Evolutionary conservation across 805 yeast genomes (phyloP).

Genomic region (Blastobotrys mokoenaii): DNA sequence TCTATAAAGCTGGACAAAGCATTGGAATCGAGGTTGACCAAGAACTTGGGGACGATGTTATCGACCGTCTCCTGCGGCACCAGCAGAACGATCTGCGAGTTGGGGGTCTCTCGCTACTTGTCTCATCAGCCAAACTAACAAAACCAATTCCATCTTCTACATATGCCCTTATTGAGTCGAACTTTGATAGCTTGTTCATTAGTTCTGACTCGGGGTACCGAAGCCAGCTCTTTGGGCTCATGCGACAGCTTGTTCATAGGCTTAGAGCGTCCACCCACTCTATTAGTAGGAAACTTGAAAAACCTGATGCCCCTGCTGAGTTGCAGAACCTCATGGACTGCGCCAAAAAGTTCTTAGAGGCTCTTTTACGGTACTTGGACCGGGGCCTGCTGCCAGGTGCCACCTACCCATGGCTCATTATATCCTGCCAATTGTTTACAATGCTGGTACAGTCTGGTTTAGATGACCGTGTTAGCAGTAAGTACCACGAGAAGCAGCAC

Average conservation of each 20-base stretch:
- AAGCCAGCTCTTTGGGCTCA: slow-evolving; percentile 51
- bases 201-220: slow-evolving; percentile 64
- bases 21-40: slow-evolving; percentile 41
- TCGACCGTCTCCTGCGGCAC: slow-evolving; percentile 39
- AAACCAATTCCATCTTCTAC: slow-evolving; percentile 41
- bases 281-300: slow-evolving; percentile 36
- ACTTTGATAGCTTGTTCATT: slow-evolving; percentile 45
- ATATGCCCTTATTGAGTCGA: slow-evolving; percentile 36
- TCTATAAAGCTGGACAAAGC: slow-evolving; percentile 58
- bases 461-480: slow-evolving; percentile 37
- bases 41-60: slow-evolving; percentile 33
- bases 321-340: slow-evolving; percentile 2
- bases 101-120: slow-evolving; percentile 50
- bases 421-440: slow-evolving; percentile 41
- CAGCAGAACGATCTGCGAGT: slow-evolving; percentile 38
- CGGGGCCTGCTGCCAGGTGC: slow-evolving; percentile 44
- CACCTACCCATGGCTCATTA: slow-evolving; percentile 44
- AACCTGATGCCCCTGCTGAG: slow-evolving; percentile 1
- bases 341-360: slow-evolving; percentile 31
- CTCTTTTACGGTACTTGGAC: slow-evolving; percentile 33
- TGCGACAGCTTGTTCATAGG: slow-evolving; percentile 56
- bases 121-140: slow-evolving; percentile 55
- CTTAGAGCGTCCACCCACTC: slow-evolving; percentile 62
- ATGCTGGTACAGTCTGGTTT: slow-evolving; percentile 47
- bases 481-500: slow-evolving; percentile 34